phyloP scores from a whole-genome alignment of 2,329 filamentous ascomycete species.

The Exutisphaerella laricina region DNA sequence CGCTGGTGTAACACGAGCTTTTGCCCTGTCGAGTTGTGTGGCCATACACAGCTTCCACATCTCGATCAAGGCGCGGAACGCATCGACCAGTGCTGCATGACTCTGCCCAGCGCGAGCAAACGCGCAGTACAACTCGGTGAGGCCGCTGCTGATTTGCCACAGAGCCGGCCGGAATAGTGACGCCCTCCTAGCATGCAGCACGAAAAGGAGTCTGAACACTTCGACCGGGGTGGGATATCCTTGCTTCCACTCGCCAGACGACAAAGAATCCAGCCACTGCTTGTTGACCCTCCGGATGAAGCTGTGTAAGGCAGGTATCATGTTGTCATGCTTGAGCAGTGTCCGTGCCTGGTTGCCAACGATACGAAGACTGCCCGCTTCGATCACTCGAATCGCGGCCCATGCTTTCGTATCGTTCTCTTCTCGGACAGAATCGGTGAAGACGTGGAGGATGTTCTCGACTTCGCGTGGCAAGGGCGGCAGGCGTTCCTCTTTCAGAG shows the following conservation, averaged over 20 bases:
- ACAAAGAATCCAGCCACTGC: slow-evolving; percentile 4
- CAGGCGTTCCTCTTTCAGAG: no score
- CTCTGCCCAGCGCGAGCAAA: not conserved
- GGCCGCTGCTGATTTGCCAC: slow-evolving; percentile 8
- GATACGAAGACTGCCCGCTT: not conserved
- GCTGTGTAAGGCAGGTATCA: not conserved
- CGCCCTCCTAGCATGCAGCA: not conserved
- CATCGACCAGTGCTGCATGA: not conserved
- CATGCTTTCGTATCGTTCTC: slow-evolving; percentile 3
- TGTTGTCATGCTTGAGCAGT: not conserved
- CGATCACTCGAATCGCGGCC: slow-evolving; percentile 12
- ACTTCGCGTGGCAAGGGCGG: not conserved
- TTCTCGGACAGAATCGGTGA: not conserved
- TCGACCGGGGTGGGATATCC: slow-evolving; percentile 7
- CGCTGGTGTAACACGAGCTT: not conserved
- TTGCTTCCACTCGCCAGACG: not conserved
- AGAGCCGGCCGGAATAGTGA: not conserved
- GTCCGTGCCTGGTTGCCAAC: not conserved
- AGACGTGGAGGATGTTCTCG: not conserved
- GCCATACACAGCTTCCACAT: slow-evolving; percentile 18
- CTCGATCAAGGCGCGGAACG: slow-evolving; percentile 11
- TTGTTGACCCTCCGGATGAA: not conserved
- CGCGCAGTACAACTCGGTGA: slow-evolving; percentile 6
- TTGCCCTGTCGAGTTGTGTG: slow-evolving; percentile 2
- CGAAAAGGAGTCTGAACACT: slow-evolving; percentile 5